phyloP scores from a whole-genome alignment of 371 early-diverging fungal genomes.

The Mucor sp. region DNA sequence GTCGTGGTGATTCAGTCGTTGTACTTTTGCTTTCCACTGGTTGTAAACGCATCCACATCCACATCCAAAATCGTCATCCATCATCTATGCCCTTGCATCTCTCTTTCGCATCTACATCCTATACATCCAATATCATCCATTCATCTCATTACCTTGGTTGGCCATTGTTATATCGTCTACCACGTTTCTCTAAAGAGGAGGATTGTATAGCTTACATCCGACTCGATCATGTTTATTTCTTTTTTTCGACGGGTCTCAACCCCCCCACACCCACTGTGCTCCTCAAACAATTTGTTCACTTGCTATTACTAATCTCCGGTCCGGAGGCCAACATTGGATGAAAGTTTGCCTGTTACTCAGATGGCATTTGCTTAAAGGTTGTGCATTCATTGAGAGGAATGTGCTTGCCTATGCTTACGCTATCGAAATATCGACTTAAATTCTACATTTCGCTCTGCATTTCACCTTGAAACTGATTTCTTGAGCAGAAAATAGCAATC shows the following conservation, averaged over 20 bases:
- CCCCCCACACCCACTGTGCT: neutral
- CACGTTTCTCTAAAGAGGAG: constrained; percentile 35
- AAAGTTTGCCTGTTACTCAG: neutral
- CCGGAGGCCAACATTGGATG: neutral
- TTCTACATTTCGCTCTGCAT: too few species aligned
- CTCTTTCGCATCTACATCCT: neutral
- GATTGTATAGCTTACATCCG: constrained; percentile 19
- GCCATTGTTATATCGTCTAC: constrained; percentile 32
- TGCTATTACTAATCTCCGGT: neutral
- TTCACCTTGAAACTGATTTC: too few species aligned
- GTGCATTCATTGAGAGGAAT: neutral
- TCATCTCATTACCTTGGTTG: constrained; percentile 25
- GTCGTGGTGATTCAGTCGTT: too few species aligned
- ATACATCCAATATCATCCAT: neutral
- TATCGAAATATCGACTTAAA: neutral
- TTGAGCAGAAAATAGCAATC: too few species aligned
- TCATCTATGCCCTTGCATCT: constrained; percentile 7
- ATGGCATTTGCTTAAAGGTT: neutral
- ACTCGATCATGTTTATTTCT: constrained; percentile 7
- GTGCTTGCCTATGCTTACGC: neutral
- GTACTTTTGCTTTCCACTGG: too few species aligned
- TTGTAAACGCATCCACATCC: neutral
- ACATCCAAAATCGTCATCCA: neutral
- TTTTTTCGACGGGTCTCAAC: neutral
- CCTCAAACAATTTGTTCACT: neutral